Base-by-base conservation (phyloP, 2,329 filamentous ascomycete genomes). In the Leptographium flavum region DNA sequence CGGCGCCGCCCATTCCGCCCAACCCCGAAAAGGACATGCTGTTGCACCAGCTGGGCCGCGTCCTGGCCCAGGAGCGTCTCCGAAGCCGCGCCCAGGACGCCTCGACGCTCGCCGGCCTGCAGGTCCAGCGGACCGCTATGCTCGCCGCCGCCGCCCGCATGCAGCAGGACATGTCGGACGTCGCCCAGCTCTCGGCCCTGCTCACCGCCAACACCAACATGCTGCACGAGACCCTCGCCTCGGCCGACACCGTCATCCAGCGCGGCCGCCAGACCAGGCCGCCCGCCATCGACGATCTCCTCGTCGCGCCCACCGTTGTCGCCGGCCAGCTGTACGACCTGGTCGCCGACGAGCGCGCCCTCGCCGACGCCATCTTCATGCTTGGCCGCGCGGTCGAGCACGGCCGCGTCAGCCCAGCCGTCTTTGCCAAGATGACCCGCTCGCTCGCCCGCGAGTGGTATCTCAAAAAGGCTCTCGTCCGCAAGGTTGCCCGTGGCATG, bases 11-110 rank as follows among this genome's bases (percentile, higher is more conserved):
- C 0, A 87, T 95, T 28, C 90, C 92, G 0, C 88, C 87, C 0
- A 98, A 98, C 56, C 92, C 92, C 0, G 87, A 96, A 63, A 95
- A 94, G 59, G 87, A 96, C 60, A 81, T 83, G 19, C 74, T 96
- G 15, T 71, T 94, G 3, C 73, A 74, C 44, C 83, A 87, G 38
- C 73, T 96, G 27, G 87, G 81, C 31, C 69, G 73, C 46, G 76
- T 79, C 0, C 68, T 96, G 3, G 70, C 79, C 45, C 66, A 74
- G 33, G 79, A 84, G 50, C 79, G 88, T 15, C 76, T 79, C 49
- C 73, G 74, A 40, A 81, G 79, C 44, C 73, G 83, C 39, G 63
- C 73, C 23, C 83, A 92, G 56, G 88, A 88, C 53, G 72, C 77
- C 17, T 72, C 81, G 14, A 85, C 83, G 19, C 70, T 94, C 30